These are phyloP conservation scores for Chaetoceros muelleri DNA, from an alignment of 108 stramenopile genomes.

Conservation along the genomic window DNA sequence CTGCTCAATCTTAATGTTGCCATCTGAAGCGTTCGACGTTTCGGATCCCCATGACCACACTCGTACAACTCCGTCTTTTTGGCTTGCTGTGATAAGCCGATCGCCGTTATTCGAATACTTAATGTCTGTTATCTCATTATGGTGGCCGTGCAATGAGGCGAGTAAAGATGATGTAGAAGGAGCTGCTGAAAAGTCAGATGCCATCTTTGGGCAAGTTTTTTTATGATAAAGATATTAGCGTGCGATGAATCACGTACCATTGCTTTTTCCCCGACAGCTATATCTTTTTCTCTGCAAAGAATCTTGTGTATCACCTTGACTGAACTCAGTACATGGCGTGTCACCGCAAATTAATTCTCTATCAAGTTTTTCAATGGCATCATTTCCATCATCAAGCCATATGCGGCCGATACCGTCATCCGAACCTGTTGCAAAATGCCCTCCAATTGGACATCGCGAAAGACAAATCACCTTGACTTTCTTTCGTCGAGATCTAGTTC, in stretches of 20 bases:
- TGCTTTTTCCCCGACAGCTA: slow-evolving; percentile 5
- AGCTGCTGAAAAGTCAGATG: slow-evolving; percentile 6
- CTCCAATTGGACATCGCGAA: slow-evolving; percentile 71
- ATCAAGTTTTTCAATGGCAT: slow-evolving; percentile 33
- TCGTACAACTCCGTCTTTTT: slow-evolving; percentile 72
- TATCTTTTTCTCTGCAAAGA: slow-evolving; percentile 1
- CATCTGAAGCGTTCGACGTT: slow-evolving; percentile 12
- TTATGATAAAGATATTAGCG: slow-evolving; percentile 1
- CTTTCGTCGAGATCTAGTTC: slow-evolving; percentile 43
- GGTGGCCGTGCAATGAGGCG: slow-evolving; percentile 29
- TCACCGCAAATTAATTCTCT: slow-evolving; percentile 1
- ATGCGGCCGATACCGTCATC: slow-evolving; percentile 84
- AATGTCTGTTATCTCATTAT: slow-evolving; percentile 74
- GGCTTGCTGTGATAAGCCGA: slow-evolving; percentile 72
- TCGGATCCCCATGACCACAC: slow-evolving; percentile 58
- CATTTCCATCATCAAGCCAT: slow-evolving; percentile 66
- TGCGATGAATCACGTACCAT: background rate
- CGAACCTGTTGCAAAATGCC: slow-evolving; percentile 81
- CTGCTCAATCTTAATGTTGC: background rate
- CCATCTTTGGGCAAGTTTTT: background rate
- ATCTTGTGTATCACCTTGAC: slow-evolving; percentile 3
- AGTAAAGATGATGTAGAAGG: slow-evolving; percentile 11
- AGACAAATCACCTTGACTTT: slow-evolving; percentile 78
- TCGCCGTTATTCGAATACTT: slow-evolving; percentile 65
- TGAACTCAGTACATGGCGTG: background rate